Base-by-base conservation (phyloP, 2,329 filamentous ascomycete genomes). In the Hawksworthiomyces lignivorus region DNA sequence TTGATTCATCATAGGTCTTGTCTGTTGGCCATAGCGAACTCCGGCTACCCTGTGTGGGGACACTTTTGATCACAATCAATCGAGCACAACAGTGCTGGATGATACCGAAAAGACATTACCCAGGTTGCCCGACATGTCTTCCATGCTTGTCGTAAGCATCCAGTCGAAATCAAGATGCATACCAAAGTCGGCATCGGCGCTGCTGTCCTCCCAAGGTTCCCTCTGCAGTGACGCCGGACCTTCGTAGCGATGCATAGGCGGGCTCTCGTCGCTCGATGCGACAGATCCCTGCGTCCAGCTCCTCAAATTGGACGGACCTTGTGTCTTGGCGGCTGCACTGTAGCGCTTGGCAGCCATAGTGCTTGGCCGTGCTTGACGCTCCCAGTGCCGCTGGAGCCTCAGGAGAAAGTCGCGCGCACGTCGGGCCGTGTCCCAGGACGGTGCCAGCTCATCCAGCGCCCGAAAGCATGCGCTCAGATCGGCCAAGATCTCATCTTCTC, bases 301-400 rank as follows among this genome's bases (percentile, higher is more conserved):
- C n/a, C n/a, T n/a, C n/a, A n/a, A n/a, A n/a, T n/a, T n/a, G n/a
- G n/a, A n/a, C n/a, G n/a, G n/a, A n/a, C n/a, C n/a, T n/a, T n/a
- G n/a, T n/a, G n/a, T n/a, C n/a, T n/a, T n/a, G n/a, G n/a, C n/a
- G 32, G n/a, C 6, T 18, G 33, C 22, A 26, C 24, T 12, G 24
- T 26, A 8, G 24, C 24, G 24, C 8, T 8, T 4, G 8, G 24
- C 24, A 26, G 24, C 24, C 24, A 26, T 12, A 26, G 24, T 26
- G 15, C 20, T 17, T 14, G 29, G 5, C 21, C 37, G 28, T 8
- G 37, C 34, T 29, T 33, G 33, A 2, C 33, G 19, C 20, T 43
- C 35, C 41, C 41, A 43, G 27, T 43, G 41, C 5, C 41, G 41
- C 41, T 43, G 41, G 22, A 43, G 36, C 11, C 27, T 15, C 29